Percentiles rank a stretch among this genome's conserved stretches.
Conservation (phyloP, 2,329 filamentous ascomycete genomes). For the Trichophyton simii region DNA sequence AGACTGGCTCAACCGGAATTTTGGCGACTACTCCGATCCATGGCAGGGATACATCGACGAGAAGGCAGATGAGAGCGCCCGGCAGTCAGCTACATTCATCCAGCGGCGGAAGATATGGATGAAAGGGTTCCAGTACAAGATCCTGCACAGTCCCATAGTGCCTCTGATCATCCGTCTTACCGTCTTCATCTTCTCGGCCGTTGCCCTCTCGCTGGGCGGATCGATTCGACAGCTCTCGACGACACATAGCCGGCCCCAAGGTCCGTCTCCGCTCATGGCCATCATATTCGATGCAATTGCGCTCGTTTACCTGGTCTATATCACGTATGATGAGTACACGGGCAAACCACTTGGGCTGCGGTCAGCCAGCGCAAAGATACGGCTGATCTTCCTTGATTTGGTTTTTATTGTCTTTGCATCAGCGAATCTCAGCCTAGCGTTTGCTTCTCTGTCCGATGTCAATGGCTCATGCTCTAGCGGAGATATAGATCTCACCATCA, state of each 20-base stretch:
- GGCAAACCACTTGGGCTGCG: conserved; percentile 84
- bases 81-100: conserved; percentile 36
- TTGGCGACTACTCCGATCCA: conserved; percentile 34
- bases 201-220: conserved; percentile 65
- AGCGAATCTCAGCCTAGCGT: conserved; percentile 79
- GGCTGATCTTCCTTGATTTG: conserved; percentile 79
- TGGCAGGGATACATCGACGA: conserved; percentile 41
- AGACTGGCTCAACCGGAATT: conserved; percentile 36
- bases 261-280: conserved; percentile 72
- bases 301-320: conserved; percentile 80
- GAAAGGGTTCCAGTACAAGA: conserved; percentile 52
- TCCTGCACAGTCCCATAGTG: conserved; percentile 72
- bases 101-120: conserved; percentile 41
- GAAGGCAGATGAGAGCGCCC: conserved; percentile 40
- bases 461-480: conserved; percentile 46
- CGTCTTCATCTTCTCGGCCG: conserved; percentile 69
- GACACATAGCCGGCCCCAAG: conserved; percentile 41
- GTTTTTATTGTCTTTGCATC: conserved; percentile 97
- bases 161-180: conserved; percentile 71
- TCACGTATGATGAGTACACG: conserved; percentile 93
- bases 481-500: conserved; percentile 23
- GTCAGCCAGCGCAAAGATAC: conserved; percentile 70
- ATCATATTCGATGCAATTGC: conserved; percentile 81
- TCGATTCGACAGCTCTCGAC: conserved; percentile 56
- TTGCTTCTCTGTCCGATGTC: conserved; percentile 60